A percentile compares a stretch with the other conserved stretches of the same genome.
These are phyloP conservation scores for Capsicum baccatum DNA, from an alignment of 257 asterid genomes.

Conservation along the genomic window DNA sequence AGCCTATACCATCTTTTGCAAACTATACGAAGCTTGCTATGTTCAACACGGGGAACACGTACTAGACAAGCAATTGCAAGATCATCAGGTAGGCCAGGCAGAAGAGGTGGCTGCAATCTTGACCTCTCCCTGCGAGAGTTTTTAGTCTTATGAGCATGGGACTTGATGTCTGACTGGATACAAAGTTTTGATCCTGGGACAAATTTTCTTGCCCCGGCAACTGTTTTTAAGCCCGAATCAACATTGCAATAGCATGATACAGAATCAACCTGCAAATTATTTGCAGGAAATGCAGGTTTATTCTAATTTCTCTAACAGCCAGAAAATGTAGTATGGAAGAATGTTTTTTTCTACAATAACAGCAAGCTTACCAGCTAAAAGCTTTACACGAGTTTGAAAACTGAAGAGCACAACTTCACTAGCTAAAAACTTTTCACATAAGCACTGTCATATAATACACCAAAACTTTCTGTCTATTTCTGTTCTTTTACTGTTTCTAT, in stretches of 20 bases:
- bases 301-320: slow-evolving; percentile 8
- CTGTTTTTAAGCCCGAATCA: slow-evolving; percentile 53
- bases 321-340: background rate
- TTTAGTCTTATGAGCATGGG: slow-evolving; percentile 49
- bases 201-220: slow-evolving; percentile 55
- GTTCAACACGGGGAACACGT: slow-evolving; percentile 60
- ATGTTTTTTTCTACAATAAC: background rate
- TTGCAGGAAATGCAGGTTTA: slow-evolving; percentile 7
- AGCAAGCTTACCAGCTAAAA: too few species aligned
- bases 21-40: slow-evolving; percentile 54
- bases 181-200: slow-evolving; percentile 61
- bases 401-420: background rate
- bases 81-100: slow-evolving; percentile 61
- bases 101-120: slow-evolving; percentile 53
- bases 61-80: slow-evolving; percentile 58
- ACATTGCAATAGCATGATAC: slow-evolving; percentile 63
- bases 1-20: slow-evolving; percentile 58
- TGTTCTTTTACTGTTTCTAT: background rate
- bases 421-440: slow-evolving; percentile 4
- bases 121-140: slow-evolving; percentile 52
- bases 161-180: slow-evolving; percentile 55
- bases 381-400: background rate
- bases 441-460: background rate
- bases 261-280: slow-evolving; percentile 49
- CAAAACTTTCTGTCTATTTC: background rate